Base-by-base conservation (phyloP, 1,284 basidiomycete species). In the Malassezia nana region DNA sequence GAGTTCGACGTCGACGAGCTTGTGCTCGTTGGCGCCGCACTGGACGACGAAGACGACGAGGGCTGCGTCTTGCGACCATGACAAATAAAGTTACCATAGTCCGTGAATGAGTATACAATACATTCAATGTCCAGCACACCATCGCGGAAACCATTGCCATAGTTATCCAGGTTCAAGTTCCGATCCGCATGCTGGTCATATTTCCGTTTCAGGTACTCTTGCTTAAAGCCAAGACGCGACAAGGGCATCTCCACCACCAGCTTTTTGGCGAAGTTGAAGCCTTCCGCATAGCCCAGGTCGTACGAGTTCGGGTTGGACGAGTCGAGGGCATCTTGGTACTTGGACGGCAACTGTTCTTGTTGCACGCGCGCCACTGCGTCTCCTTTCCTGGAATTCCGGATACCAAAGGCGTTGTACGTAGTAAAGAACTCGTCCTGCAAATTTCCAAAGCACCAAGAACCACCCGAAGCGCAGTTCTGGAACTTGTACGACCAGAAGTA, bases 401-500 rank as follows among this genome's bases (percentile, higher is more conserved):
- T 51, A 18, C 62, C 62, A 67, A 67, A 72, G 3, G 56, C 50
- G n/a, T 62, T 56, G 55, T 66, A 69, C 32, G 57, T 52, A 24
- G 52, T 44, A n/a, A 72, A 46, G 38, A 57, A 69, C 42, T 65
- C 53, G 12, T 57, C 50, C 0, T 55, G 40, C 2, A 67, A 62
- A 6, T 54, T 46, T 29, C 65, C 42, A 57, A 71, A 72, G 45
- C 69, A 72, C 69, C 69, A 72, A n/a, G 68, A 68, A 4, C 63
- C 56, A 24, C 70, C 69, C 48, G 58, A 50, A 26, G 62, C 49
- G 53, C 69, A 72, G 52, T 68, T 60, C 49, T 70, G 63, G 62
- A 70, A 65, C 52, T 65, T 67, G 81, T 66, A 74, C 82, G 83
- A 79, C 85, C 85, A 87, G 72, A 86, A 87, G 24, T 76, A 76